These are phyloP conservation scores for Gnaphalium uliginosum DNA, from an alignment of 129 eudicot species.

Conservation along the genomic window DNA sequence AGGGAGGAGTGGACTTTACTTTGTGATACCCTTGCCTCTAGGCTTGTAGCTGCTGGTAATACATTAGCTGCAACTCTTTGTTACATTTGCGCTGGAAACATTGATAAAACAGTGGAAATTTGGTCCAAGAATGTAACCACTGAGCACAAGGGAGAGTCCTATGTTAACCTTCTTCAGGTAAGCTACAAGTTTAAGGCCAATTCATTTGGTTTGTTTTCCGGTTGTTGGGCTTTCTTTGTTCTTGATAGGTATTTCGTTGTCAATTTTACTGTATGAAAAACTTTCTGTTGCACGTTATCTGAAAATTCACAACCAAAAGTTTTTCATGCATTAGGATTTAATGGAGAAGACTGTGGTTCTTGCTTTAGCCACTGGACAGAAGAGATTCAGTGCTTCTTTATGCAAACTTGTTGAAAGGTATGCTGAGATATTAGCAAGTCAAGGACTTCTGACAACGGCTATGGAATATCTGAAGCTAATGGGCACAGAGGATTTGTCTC, in stretches of 20 bases:
- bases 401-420: conserved; percentile 93
- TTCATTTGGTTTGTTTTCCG: background rate
- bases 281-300: background rate
- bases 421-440: conserved; percentile 92
- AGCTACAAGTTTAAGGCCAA: background rate
- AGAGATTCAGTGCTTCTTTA: conserved; percentile 80
- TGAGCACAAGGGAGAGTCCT: conserved; percentile 67
- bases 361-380: conserved; percentile 88
- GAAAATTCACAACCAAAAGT: background rate
- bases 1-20: conserved; percentile 80
- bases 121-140: conserved; percentile 73
- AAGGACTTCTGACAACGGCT: conserved; percentile 81
- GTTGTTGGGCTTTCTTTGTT: background rate
- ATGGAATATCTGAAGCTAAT: conserved; percentile 79
- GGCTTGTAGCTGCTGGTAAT: conserved; percentile 68
- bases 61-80: conserved; percentile 83
- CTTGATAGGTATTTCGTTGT: background rate
- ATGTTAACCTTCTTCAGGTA: conserved; percentile 85
- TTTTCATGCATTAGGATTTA: conserved; percentile 50
- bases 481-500: conserved; percentile 83
- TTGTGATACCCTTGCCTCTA: conserved; percentile 85
- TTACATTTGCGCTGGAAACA: conserved; percentile 91
- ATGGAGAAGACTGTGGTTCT: conserved; percentile 97
- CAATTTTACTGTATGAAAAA: background rate
- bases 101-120: conserved; percentile 82